Conservation (phyloP, 805 yeast species). For the Saturnispora mendoncae region DNA sequence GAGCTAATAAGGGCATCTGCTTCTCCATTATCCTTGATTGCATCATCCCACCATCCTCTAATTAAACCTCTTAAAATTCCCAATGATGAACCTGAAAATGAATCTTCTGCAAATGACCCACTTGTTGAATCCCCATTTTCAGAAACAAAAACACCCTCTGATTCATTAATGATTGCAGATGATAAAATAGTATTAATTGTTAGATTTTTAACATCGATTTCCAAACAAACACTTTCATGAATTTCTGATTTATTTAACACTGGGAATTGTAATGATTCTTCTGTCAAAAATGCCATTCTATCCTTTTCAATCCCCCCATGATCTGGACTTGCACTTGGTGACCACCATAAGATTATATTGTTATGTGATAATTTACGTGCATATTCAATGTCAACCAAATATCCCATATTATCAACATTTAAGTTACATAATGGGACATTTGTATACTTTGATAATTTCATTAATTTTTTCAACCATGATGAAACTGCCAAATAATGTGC, state of each 20-base stretch:
- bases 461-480: constrained; percentile 59
- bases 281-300: constrained; percentile 33
- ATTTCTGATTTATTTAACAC: constrained; percentile 68
- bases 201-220: constrained; percentile 68
- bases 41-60: constrained; percentile 91
- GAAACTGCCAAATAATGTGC: constrained; percentile 69
- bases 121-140: constrained; percentile 30
- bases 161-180: constrained; percentile 74
- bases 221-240: constrained; percentile 70
- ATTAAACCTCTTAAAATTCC: constrained; percentile 63
- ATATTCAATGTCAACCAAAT: constrained; percentile 75
- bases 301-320: constrained; percentile 76
- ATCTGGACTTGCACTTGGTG: constrained; percentile 68
- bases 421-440: constrained; percentile 83
- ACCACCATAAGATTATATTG: constrained; percentile 89
- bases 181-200: constrained; percentile 82
- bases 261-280: constrained; percentile 57
- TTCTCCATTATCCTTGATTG: constrained; percentile 46
- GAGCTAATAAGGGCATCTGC: constrained; percentile 81
- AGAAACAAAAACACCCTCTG: constrained; percentile 75
- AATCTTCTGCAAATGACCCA: constrained; percentile 62
- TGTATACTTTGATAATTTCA: constrained; percentile 58
- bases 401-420: constrained; percentile 66
- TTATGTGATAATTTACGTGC: constrained; percentile 64
- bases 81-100: constrained; percentile 72